Percentiles rank a stretch among this genome's conserved stretches.
Conservation (phyloP, 805 yeast genomes). For the Suhomyces faveliae region DNA sequence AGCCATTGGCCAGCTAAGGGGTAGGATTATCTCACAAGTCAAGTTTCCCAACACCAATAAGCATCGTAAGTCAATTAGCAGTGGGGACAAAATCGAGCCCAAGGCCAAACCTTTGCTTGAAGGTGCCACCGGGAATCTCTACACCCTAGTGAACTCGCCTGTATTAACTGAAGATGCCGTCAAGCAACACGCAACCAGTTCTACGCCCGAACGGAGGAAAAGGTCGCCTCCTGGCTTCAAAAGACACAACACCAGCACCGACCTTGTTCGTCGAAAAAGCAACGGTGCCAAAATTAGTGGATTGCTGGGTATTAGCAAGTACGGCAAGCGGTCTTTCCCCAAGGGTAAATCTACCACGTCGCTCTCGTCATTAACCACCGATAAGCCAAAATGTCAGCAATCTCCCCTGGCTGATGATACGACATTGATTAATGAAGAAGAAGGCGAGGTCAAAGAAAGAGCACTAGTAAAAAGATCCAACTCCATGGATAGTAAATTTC, state of each 20-base stretch:
- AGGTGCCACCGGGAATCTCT: constrained; percentile 4
- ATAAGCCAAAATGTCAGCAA: neutral
- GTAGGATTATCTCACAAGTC: constrained; percentile 49
- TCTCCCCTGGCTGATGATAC: constrained; percentile 12
- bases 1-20: constrained; percentile 67
- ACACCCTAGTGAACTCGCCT: constrained; percentile 24
- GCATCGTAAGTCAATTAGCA: constrained; percentile 4
- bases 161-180: constrained; percentile 12
- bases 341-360: constrained; percentile 25
- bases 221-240: constrained; percentile 21
- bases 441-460: neutral
- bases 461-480: constrained; percentile 1
- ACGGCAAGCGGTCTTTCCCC: constrained; percentile 5
- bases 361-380: constrained; percentile 8
- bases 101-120: neutral
- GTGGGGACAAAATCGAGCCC: neutral
- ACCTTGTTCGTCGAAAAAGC: neutral
- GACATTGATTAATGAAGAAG: constrained; percentile 11
- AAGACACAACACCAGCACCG: constrained; percentile 22
- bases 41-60: constrained; percentile 5
- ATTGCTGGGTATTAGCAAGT: constrained; percentile 13
- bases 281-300: neutral
- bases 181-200: constrained; percentile 5
- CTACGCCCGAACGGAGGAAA: neutral
- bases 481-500: constrained; percentile 1